Evolutionary conservation across 139 green algal species (phyloP).

Genomic region (Trebouxia sp.): DNA sequence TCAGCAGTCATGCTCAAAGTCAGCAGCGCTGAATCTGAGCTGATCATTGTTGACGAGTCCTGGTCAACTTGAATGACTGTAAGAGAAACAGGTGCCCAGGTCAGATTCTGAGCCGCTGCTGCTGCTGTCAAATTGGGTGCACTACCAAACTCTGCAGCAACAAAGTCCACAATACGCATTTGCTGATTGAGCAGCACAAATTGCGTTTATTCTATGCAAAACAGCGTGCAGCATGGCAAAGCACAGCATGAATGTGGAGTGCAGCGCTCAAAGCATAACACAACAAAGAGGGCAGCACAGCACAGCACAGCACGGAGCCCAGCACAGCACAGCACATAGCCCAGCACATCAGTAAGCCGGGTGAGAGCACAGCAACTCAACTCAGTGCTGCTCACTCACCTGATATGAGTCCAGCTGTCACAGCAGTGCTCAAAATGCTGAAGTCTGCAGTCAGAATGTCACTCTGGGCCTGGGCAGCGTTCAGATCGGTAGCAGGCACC

Average conservation of each 20-base stretch:
- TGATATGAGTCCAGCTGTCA: neutral
- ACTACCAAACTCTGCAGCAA: neutral
- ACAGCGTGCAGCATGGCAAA: no score
- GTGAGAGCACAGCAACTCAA: no score
- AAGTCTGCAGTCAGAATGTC: neutral
- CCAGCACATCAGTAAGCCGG: no score
- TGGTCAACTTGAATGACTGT: neutral
- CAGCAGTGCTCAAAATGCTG: no score
- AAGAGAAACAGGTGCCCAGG: neutral
- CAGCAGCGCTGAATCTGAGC: neutral
- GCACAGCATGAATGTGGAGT: no score
- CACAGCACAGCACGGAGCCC: no score
- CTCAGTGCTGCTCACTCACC: no score
- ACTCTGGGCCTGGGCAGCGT: neutral
- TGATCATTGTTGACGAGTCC: neutral
- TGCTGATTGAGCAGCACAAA: neutral
- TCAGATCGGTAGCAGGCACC: neutral
- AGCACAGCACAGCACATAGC: no score
- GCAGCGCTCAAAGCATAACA: no score
- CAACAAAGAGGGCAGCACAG: no score
- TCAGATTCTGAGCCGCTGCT: slow-evolving; percentile 6
- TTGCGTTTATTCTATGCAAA: no score
- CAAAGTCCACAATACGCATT: neutral
- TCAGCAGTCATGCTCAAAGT: neutral
- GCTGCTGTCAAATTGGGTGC: neutral